Base-by-base conservation (phyloP, 2,329 filamentous ascomycete genomes). In the Paraconiothyrium sp. region DNA sequence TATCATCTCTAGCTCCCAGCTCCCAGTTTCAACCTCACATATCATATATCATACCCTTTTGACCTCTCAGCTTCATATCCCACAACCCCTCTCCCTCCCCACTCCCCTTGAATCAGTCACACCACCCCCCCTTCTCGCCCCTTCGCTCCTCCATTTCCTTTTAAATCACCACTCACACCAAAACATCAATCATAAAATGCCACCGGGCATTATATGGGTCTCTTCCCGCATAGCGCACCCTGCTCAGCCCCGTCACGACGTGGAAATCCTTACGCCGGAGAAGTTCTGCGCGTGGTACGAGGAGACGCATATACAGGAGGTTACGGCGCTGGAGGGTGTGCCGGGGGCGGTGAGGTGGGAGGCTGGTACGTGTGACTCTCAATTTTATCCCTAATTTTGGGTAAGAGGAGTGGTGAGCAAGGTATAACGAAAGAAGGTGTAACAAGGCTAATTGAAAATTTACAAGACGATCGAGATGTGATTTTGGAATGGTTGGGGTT, bases 191-290 rank as follows among this genome's bases (percentile, higher is more conserved):
- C 37, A 20, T 7, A 60, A 46, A 39, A 74, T 75, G 69, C 32
- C 67, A 14, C 63, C 62, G 43, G 74, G 72, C 57, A 46, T 75
- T 46, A 54, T 77, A n/a, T 75, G 67, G 67, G 71, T 74, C 1
- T 65, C 70, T 9, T 76, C 70, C 1, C 66, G 64, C 13, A 63
- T 69, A 4, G 54, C 61, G 39, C 22, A 57, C 37, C 49, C 47
- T 1, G 59, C 52, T 41, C 30, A 27, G 14, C 34, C 32, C 32
- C 56, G n/a, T 8, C 16, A 6, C 1, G 16, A 20, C 20, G 13
- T 30, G n/a, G 7, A 14, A 16, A 6, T 24, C 2, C 37, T 60
- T 11, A 60, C 51, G 7, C 24, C 51, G 4, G 20, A 14, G 6
- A 46, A 27, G 8, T 49, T 55, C 39, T 55, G 54, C 46, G n/a